Percentiles rank a stretch among this genome's conserved stretches.
Conservation (phyloP, 306 rosid genomes). For the Hippophae tibetana region DNA sequence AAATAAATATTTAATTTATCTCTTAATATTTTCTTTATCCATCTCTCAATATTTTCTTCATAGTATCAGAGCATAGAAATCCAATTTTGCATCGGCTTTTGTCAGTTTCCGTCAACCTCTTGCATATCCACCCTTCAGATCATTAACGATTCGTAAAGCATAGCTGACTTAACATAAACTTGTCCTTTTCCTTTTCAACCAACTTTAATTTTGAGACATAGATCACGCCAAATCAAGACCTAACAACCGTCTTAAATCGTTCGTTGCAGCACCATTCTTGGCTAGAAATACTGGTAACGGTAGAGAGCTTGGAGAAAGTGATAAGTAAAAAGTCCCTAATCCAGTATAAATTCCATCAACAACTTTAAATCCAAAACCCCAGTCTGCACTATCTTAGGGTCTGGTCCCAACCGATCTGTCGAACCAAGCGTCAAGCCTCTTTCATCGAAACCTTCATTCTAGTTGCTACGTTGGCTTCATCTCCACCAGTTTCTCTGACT, state of each 20-base stretch:
- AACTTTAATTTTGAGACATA: background rate
- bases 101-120: background rate
- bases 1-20: no score
- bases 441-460: no score
- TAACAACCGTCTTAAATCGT: conserved; percentile 44
- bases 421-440: conserved; percentile 38
- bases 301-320: conserved; percentile 74
- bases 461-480: no score
- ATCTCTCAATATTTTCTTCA: no score
- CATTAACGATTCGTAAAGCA: background rate
- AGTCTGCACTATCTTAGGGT: conserved; percentile 48
- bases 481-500: no score
- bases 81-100: no score
- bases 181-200: background rate
- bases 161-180: background rate
- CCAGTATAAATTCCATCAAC: conserved; percentile 43
- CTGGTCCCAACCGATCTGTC: conserved; percentile 63
- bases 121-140: conserved; percentile 1
- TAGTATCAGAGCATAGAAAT: no score
- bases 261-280: conserved; percentile 44
- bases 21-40: no score
- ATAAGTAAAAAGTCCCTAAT: conserved; percentile 34
- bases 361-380: conserved; percentile 35
- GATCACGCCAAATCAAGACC: conserved; percentile 40
- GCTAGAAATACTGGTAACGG: conserved; percentile 54